Base-by-base conservation (phyloP, 2,329 filamentous ascomycete species). In the Gnomoniopsis sp. region DNA sequence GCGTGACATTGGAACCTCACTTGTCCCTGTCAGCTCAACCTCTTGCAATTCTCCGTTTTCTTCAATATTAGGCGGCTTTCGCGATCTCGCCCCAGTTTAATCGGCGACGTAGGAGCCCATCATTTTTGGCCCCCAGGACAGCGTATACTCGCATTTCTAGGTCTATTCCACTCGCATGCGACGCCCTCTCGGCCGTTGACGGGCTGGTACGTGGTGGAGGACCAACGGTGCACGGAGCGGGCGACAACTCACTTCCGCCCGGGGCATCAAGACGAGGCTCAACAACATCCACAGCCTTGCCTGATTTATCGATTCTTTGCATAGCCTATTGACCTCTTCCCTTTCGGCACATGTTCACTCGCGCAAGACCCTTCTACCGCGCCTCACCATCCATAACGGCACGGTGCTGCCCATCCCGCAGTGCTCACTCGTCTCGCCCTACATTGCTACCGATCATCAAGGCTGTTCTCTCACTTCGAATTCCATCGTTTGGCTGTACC, bases 21-120 rank as follows among this genome's bases (percentile, higher is more conserved):
- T 49, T 21, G 49, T 49, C 47, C 53, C 22, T 49, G 34, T 53
- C 55, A 54, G 50, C 50, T 44, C 44, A n/a, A 19, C 34, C 17
- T 49, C 51, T 46, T 44, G 14, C 38, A 15, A 41, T n/a, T 21
- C 19, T 8, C 41, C 34, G 38, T 49, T 43, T 48, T 33, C 44
- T n/a, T 17, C 36, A 17, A 10, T 19, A 21, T 19, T 19, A 10
- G 15, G 19, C 17, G 23, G 3, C 12, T 19, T 2, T 19, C 26
- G 14, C 7, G 36, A 41, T 41, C 8, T 41, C 12, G 17, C 36
- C 22, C 11, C 36, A 33, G 26, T 49, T 23, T 19, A 33, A n/a
- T 26, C 50, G 49, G 46, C 50, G 33, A 50, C 49, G 6, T 34
- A n/a, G 34, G 23, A 23, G 56, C 23, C 11, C 51, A 33, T 19